Evolutionary conservation across 2,329 filamentous ascomycete species (phyloP).

Genomic region (Mollisiaceae sp.): DNA sequence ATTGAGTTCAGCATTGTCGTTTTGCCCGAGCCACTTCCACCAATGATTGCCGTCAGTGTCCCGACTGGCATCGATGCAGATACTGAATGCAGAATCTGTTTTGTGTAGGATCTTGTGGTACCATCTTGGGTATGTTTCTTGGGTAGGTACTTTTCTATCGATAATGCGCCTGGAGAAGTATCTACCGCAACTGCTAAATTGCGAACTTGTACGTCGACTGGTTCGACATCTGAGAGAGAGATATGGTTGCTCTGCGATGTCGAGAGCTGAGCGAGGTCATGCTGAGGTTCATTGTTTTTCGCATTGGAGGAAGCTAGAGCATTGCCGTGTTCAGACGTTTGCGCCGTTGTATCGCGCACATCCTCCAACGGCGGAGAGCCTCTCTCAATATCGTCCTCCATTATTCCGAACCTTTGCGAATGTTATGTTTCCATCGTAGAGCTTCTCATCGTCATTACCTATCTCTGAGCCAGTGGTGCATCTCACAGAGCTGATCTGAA

Average conservation of each 20-base stretch:
- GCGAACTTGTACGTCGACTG: constrained; percentile 59
- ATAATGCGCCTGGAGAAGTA: constrained; percentile 59
- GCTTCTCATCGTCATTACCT: neutral
- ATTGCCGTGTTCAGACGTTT: neutral
- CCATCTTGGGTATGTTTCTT: constrained; percentile 40
- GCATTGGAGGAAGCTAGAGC: neutral
- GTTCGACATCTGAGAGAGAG: constrained; percentile 55
- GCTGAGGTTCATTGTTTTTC: constrained; percentile 4
- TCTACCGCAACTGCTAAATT: constrained; percentile 62
- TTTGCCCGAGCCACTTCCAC: constrained; percentile 76
- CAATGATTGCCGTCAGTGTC: constrained; percentile 76
- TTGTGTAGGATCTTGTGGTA: constrained; percentile 44
- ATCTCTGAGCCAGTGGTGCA: neutral
- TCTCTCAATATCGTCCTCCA: constrained; percentile 9
- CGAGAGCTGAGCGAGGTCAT: constrained; percentile 14
- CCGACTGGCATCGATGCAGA: constrained; percentile 68
- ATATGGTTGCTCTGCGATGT: constrained; percentile 37
- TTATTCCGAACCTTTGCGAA: neutral
- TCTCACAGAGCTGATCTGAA: neutral
- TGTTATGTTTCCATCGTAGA: constrained; percentile 2
- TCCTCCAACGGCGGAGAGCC: neutral
- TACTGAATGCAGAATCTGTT: constrained; percentile 65
- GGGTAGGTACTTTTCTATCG: constrained; percentile 47
- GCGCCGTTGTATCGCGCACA: neutral
- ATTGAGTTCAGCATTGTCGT: constrained; percentile 74